Evolutionary conservation across 257 asterid genomes (phyloP), one percentile per base, ranked within the genome.

Genomic region (Gentiana macrophylla): DNA sequence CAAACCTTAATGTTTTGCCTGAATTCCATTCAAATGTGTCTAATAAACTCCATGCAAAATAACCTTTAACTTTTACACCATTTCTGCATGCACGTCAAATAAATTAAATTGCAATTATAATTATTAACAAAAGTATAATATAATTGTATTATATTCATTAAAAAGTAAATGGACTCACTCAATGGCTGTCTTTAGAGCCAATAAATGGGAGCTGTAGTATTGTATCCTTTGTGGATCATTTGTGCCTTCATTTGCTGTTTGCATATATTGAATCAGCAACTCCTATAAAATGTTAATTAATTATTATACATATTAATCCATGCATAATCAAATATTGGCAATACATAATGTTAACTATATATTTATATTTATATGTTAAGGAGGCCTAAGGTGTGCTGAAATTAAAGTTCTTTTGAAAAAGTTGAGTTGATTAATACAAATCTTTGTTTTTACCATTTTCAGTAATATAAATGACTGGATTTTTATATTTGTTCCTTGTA

Each of bases 1-100:
- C 86, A 48, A 80, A 74, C 57, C 81, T 71, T 5, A 62, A 4
- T 1, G 66, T 55, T 59, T 65, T 72, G 5, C 87, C 87, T 2
- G 61, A 55, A 4, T 2, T 49, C 83, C 84, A 72, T 67, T 80
- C 87, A 35, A 53, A 80, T n/a, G 71, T 71, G 67, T 80, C 84
- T 32, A 80, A 52, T 54, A 75, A 70, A 8, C 84, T 49, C 83
- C 84, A 83, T 5, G 66, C 71, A 51, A 80, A 83, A 72, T 68
- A 83, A 3, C 84, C 92, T 58, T 67, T 64, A 0, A 80, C 76
- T 12, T 36, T 55, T 4, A 71, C 72, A 3, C 72, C 69, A 41
- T 50, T 52, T 11, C 72, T 71, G 67, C 37, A n/a, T n/a, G n/a
- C 9, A 32, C 33, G 0, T n/a, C 3, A 24, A 32, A 66, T 3